Percentiles rank a stretch among this genome's conserved stretches.
Conservation (phyloP, 2,329 filamentous ascomycete species). For the Paracamarosporium sp. region DNA sequence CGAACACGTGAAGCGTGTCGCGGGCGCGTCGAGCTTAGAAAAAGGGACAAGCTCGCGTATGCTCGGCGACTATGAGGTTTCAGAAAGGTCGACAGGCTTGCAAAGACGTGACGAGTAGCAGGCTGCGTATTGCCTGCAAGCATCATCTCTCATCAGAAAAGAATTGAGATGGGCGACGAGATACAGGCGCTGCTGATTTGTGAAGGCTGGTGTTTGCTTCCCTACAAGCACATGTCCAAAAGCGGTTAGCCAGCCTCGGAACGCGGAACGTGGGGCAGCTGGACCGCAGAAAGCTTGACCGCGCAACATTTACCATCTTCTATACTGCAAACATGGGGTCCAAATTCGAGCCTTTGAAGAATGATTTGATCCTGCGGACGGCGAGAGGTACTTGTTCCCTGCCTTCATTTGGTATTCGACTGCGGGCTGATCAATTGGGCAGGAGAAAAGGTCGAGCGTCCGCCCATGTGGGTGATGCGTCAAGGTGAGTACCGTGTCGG, state of each 20-base stretch:
- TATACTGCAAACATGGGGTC: constrained; percentile 63
- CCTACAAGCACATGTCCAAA: constrained; percentile 24
- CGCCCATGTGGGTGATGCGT: constrained; percentile 99
- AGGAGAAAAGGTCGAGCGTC: constrained; percentile 91
- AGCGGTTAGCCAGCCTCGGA: constrained; percentile 22
- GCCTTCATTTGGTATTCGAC: not conserved
- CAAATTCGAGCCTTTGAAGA: constrained; percentile 84
- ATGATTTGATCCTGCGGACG: constrained; percentile 89
- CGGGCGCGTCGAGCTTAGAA: constrained; percentile 30
- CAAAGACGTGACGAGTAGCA: constrained; percentile 11
- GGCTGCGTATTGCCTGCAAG: constrained; percentile 16
- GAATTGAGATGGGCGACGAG: not conserved
- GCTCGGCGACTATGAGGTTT: not conserved
- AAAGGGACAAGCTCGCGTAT: constrained; percentile 8
- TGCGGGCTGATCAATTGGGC: constrained; percentile 24
- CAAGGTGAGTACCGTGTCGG: constrained; percentile 69
- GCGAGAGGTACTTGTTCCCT: constrained; percentile 71
- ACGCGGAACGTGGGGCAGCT: constrained; percentile 30
- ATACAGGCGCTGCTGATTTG: constrained; percentile 1
- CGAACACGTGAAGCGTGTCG: constrained; percentile 37
- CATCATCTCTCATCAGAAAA: constrained; percentile 22
- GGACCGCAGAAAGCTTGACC: constrained; percentile 5
- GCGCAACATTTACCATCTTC: not conserved
- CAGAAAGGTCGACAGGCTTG: not conserved
- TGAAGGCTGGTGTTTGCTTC: not conserved